A percentile compares a stretch with the other conserved stretches of the same genome.
These are phyloP conservation scores for Endoconidiophora laricicola DNA, from an alignment of 2,329 filamentous ascomycete genomes.

Conservation along the genomic window DNA sequence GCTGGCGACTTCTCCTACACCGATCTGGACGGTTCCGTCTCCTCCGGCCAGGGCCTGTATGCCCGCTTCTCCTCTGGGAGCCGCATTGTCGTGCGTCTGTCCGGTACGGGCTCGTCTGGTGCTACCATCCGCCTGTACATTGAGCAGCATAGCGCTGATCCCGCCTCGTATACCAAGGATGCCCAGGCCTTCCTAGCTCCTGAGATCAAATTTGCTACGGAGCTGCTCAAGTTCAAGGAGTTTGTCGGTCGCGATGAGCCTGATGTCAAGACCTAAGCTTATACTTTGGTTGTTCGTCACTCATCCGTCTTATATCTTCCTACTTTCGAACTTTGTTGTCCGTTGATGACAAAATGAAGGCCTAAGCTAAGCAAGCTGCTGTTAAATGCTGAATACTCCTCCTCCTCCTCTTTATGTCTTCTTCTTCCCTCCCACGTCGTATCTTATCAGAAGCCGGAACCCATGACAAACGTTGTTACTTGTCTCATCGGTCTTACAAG, in stretches of 20 bases:
- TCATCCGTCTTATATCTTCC: too few species aligned
- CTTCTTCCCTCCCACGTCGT: neutral
- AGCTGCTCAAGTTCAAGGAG: conserved; percentile 83
- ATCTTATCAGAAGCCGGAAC: neutral
- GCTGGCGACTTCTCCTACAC: conserved; percentile 97
- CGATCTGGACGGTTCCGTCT: conserved; percentile 91
- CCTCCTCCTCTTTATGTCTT: neutral
- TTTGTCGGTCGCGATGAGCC: conserved; percentile 83
- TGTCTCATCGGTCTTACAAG: neutral
- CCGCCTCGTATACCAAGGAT: conserved; percentile 59
- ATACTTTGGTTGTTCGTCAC: too few species aligned
- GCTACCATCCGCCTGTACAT: conserved; percentile 95
- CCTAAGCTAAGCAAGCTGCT: too few species aligned
- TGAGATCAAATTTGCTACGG: conserved; percentile 70
- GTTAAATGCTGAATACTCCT: neutral
- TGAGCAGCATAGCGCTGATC: conserved; percentile 81
- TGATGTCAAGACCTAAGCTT: conserved; percentile 74
- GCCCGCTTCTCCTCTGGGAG: conserved; percentile 89
- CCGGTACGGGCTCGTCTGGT: conserved; percentile 85
- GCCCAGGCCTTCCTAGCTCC: conserved; percentile 89
- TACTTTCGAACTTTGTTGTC: too few species aligned
- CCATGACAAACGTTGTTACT: neutral
- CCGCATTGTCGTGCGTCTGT: conserved; percentile 86
- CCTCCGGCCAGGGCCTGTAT: conserved; percentile 90
- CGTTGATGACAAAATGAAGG: too few species aligned